Evolutionary conservation across 257 asterid genomes (phyloP).

Genomic region (Solanum pinnatisectum): DNA sequence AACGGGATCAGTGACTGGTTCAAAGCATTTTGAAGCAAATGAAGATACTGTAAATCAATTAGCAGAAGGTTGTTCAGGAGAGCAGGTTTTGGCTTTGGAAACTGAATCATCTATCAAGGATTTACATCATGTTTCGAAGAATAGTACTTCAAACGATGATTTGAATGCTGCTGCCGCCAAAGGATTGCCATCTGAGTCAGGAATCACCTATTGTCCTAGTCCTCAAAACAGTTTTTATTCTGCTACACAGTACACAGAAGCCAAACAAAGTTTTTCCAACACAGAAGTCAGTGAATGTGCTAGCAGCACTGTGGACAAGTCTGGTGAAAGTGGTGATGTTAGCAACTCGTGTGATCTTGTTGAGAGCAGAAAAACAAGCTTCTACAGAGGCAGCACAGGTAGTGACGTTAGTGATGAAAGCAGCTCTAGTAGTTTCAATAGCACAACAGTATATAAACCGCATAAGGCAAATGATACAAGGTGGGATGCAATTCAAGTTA

Average conservation of each 20-base stretch:
- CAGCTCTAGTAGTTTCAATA: conserved; percentile 45
- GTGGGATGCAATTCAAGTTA: conserved; percentile 61
- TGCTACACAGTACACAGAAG: conserved; percentile 31
- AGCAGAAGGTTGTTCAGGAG: conserved; percentile 14
- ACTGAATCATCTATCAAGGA: conserved; percentile 10
- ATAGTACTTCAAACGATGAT: conserved; percentile 18
- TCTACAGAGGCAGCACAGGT: conserved; percentile 39
- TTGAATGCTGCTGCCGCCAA: conserved; percentile 12
- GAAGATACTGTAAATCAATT: conserved; percentile 12
- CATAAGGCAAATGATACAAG: conserved; percentile 52
- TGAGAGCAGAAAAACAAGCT: conserved; percentile 42
- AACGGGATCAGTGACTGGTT: conserved; percentile 16
- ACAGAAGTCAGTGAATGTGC: conserved; percentile 35
- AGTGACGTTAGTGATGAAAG: conserved; percentile 56
- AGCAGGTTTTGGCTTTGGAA: neutral
- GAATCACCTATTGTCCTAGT: conserved; percentile 19
- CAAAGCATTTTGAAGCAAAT: conserved; percentile 20
- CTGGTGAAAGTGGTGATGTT: conserved; percentile 40
- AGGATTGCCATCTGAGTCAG: conserved; percentile 26
- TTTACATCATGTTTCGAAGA: conserved; percentile 16
- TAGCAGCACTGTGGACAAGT: conserved; percentile 36
- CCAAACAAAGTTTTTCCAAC: conserved; percentile 39
- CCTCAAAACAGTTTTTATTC: conserved; percentile 37
- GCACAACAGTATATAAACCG: conserved; percentile 40
- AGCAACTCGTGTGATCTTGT: conserved; percentile 33